phyloP scores from a whole-genome alignment of 108 stramenopile genomes.

The Stephanodiscus triporus region DNA sequence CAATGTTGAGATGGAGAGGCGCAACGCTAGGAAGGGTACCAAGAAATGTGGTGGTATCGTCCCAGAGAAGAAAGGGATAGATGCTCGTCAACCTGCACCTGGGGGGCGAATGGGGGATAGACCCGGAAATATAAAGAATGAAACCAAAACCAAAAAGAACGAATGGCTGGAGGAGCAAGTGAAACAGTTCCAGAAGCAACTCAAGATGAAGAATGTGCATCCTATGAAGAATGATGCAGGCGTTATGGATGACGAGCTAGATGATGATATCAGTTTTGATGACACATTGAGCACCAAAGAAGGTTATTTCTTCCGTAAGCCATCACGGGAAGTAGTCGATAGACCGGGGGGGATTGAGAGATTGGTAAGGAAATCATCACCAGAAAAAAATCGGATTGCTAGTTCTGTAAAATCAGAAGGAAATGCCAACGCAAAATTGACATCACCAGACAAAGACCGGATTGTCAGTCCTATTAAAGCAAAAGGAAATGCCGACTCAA shows the following conservation, averaged over 20 bases:
- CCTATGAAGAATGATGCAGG: background rate
- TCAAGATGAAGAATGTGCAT: background rate
- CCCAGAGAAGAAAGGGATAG: background rate
- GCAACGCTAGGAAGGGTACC: background rate
- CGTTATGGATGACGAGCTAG: background rate
- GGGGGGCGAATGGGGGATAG: background rate
- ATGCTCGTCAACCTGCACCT: background rate
- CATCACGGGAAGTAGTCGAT: background rate
- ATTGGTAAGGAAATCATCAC: background rate
- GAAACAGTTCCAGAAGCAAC: slow-evolving; percentile 1
- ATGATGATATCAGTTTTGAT: slow-evolving; percentile 4
- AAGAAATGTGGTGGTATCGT: background rate
- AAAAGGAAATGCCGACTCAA: too few relatives aligned
- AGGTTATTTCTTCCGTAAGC: background rate
- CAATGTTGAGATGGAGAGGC: background rate
- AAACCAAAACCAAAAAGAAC: background rate
- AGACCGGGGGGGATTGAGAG: background rate
- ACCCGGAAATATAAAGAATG: background rate
- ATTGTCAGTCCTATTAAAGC: too few relatives aligned
- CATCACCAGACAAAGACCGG: background rate
- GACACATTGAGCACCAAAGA: slow-evolving; percentile 5
- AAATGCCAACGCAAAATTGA: too few relatives aligned
- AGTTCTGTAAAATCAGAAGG: too few relatives aligned
- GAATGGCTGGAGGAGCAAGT: slow-evolving; percentile 16
- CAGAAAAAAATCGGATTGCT: background rate